Evolutionary conservation across 352 stramenopile species (phyloP), one percentile per base, ranked within the genome.

Genomic region (Paralagenidium karlingii): DNA sequence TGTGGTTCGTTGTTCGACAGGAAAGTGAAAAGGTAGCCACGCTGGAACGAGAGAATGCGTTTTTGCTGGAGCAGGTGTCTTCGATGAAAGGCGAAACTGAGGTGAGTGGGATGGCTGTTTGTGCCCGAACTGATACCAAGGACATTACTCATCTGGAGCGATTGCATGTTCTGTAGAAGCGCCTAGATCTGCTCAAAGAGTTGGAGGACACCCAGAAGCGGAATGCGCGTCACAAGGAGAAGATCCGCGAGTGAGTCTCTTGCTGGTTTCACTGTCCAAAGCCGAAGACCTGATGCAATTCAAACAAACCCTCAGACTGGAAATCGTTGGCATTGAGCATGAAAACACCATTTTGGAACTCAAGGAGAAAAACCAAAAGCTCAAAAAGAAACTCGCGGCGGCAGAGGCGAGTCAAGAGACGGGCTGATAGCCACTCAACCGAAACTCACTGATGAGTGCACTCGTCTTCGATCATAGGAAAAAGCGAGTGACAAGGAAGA

Each of bases 281-380:
- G n/a, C n/a, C n/a, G n/a, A n/a, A n/a, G 28, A 40, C 15, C n/a
- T 36, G 29, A 29, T 39, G 10, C 4, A 27, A 15, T 33, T 55
- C 15, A 28, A 29, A 34, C 11, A 26, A 21, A 18, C n/a, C n/a
- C n/a, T 1, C 34, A 80, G 66, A 29, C 68, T 82, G 60, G 69
- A 84, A 38, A 68, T 84, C 33, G 59, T 76, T 3, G 56, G 52
- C 7, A 82, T 84, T 22, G 69, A 84, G 44, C 62, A 80, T 41
- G 69, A 84, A 50, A 84, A 81, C 41, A 56, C 57, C 19, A 80
- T 84, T 31, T 36, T 82, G 8, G 71, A 85, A 36, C 58, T 88
- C 15, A 79, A 78, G 43, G 74, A 84, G 34, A 82, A 85, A 42
- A 57, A 68, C 1, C 68, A 83, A 34, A 78, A 82, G 42, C 66